phyloP scores from a whole-genome alignment of 1,284 basidiomycete species.

The Moniliophthora roreri region DNA sequence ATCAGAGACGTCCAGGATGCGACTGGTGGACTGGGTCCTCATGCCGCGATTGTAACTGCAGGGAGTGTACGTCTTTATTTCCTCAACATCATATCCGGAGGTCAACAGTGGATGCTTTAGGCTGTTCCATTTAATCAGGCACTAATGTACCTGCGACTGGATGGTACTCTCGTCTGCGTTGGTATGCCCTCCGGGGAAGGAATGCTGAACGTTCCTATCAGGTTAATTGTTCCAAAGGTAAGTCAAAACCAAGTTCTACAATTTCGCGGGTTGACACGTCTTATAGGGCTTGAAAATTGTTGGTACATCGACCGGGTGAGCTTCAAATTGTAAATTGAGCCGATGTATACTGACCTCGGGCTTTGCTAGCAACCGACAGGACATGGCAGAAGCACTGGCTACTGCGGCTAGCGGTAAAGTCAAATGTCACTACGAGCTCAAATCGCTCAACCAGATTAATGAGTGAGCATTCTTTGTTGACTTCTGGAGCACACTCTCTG shows the following conservation, averaged over 20 bases:
- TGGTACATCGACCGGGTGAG: constrained; percentile 59
- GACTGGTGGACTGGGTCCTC: constrained; percentile 64
- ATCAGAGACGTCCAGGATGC: constrained; percentile 52
- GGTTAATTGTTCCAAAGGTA: constrained; percentile 59
- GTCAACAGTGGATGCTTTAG: constrained; percentile 23
- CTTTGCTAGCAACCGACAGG: constrained; percentile 51
- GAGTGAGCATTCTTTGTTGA: constrained; percentile 28
- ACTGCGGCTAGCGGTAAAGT: constrained; percentile 69
- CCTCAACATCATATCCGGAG: constrained; percentile 1
- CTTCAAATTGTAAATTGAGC: neutral
- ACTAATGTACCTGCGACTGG: constrained; percentile 54
- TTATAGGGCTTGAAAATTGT: constrained; percentile 49
- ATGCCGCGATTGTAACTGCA: constrained; percentile 61
- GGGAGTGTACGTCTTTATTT: constrained; percentile 33
- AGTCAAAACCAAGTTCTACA: neutral
- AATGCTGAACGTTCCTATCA: constrained; percentile 47
- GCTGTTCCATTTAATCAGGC: constrained; percentile 63
- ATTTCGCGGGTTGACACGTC: neutral
- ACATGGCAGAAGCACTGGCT: constrained; percentile 63
- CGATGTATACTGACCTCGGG: neutral
- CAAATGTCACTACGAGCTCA: constrained; percentile 48
- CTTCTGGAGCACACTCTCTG: constrained; percentile 7
- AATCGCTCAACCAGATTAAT: constrained; percentile 49
- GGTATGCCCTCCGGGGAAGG: constrained; percentile 49
- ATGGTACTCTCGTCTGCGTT: constrained; percentile 61